Conservation (phyloP, 23 red algal genomes). For the Gracilaria domingensis region DNA sequence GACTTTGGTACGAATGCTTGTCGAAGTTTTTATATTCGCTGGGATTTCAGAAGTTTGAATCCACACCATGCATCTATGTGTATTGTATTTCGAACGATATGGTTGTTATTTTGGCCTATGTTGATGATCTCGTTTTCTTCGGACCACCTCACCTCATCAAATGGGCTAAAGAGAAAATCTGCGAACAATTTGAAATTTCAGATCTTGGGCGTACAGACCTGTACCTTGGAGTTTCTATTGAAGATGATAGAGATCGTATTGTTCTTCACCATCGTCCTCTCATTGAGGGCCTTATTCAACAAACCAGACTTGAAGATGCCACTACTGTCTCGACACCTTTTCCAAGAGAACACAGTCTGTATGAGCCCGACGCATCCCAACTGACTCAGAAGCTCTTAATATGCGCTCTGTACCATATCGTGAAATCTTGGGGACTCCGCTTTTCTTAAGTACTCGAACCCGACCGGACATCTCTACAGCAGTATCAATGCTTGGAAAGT, state of each 20-base stretch:
- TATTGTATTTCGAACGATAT: not conserved
- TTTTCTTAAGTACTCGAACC: constrained; percentile 26
- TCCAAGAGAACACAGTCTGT: no score
- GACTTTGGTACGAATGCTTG: not conserved
- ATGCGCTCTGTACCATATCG: no score
- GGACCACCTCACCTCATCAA: not conserved
- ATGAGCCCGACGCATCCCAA: not conserved
- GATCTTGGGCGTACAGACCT: not conserved
- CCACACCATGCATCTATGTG: not conserved
- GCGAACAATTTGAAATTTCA: not conserved
- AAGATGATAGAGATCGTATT: not conserved
- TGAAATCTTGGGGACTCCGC: constrained; percentile 2
- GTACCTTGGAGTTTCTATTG: constrained; percentile 30
- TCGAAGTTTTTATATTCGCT: not conserved
- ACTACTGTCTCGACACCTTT: no score
- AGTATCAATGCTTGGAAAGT: constrained; percentile 25
- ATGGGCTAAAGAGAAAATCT: not conserved
- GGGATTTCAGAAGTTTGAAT: not conserved
- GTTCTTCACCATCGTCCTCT: constrained; percentile 4
- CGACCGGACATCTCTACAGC: not conserved
- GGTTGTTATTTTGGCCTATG: constrained; percentile 26
- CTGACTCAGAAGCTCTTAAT: no score
- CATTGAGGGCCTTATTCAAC: constrained; percentile 25
- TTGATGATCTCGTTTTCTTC: constrained; percentile 18
- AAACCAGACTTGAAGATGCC: no score